Percentiles rank a stretch among this genome's conserved stretches.
Evolutionary conservation across 441 rosid genomes (phyloP).

Genomic region (Bocquillonia castaneifolia): DNA sequence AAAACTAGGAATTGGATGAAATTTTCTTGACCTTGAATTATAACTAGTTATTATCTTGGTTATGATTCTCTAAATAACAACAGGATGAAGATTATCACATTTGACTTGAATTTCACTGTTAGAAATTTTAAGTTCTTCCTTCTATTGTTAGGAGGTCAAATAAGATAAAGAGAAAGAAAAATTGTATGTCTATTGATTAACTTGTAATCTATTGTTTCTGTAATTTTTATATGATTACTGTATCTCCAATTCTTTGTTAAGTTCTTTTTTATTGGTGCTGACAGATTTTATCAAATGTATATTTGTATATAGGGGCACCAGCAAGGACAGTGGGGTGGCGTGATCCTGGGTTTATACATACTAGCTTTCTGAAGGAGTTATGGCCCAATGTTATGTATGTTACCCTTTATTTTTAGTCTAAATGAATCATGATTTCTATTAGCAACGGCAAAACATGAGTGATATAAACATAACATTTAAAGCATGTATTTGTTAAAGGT

Average conservation of each 20-base stretch:
- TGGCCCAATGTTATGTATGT: constrained; percentile 70
- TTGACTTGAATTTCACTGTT: no score
- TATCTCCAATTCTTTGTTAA: background rate
- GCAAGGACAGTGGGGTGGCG: constrained; percentile 95
- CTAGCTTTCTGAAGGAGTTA: constrained; percentile 63
- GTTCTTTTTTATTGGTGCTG: background rate
- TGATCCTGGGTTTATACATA: constrained; percentile 86
- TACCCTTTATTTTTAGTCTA: constrained; percentile 5
- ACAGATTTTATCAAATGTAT: constrained; percentile 13
- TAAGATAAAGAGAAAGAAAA: background rate
- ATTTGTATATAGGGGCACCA: constrained; percentile 56
- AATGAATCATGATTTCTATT: background rate
- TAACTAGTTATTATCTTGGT: constrained; percentile 9
- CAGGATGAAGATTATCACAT: no score
- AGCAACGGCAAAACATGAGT: background rate
- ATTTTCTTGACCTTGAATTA: background rate
- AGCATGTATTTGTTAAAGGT: background rate
- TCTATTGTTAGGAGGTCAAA: background rate
- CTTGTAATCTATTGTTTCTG: background rate
- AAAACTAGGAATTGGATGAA: background rate
- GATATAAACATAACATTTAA: background rate
- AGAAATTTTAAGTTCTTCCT: background rate
- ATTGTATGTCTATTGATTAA: background rate
- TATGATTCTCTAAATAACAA: background rate
- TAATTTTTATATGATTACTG: background rate